Base-by-base conservation (phyloP, 495 filamentous ascomycete species). In the Clavariopsis aquatica region DNA sequence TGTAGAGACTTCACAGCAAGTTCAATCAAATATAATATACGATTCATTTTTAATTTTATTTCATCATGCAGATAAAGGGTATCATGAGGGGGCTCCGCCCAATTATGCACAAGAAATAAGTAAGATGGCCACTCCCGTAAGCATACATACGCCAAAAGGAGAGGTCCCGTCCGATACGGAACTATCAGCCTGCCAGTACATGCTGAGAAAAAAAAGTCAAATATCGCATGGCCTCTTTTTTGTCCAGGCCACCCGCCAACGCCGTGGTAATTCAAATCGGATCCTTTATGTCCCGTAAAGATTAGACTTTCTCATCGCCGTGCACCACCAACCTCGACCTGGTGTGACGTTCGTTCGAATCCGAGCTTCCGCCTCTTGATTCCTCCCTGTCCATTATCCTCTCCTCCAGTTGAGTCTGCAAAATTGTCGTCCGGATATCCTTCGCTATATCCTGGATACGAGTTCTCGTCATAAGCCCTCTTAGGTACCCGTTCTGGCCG, bases 391-490 rank as follows among this genome's bases (percentile, higher is more conserved):
- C 67, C 65, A 62, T 69, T 67, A 52, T 73, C 76, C 41, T 76
- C 75, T 12, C 72, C 71, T 22, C 53, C 69, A 28, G 67, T 69
- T 57, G 72, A 72, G 38, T 78, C 75, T 23, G 83, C 84, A 53
- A 82, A 82, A 61, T 85, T 83, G 56, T 85, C 84, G 70, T 86
- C 83, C 12, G 78, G 77, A 71, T 76, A 86, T 12, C 83, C 86
- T 76, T 89, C 87, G 52, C 81, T 83, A 65, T 90, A 91, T 4
- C 88, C 88, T 55, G 83, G 83, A 71, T 86, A 90, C 67, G 84
- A 86, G 47, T 77, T 77, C 28, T 89, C 88, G 69, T 85, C 82
- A 70, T 90, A 90, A 66, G 84, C 78, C 65, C 88, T 78, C 76
- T 89, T 88, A 68, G 84, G 83, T 69, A 81, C 86, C 2, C 88